Percentiles rank a stretch among this genome's conserved stretches.
These are phyloP conservation scores for Yamadazyma trypodendri DNA, from an alignment of 1,139 yeast genomes.

Conservation along the genomic window DNA sequence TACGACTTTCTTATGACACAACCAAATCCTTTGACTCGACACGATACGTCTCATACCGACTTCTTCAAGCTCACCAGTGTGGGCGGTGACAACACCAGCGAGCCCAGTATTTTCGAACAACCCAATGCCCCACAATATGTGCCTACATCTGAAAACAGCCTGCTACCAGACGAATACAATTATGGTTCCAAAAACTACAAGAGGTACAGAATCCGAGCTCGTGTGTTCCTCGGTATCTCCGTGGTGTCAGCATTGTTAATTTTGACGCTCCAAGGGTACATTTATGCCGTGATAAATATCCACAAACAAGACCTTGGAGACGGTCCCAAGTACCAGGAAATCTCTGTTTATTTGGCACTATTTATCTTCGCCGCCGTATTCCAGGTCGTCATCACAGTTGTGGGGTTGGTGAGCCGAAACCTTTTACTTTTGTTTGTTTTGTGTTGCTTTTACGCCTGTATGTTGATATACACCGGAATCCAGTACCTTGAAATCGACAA, in stretches of 20 bases:
- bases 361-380: conserved; percentile 45
- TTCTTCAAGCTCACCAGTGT: conserved; percentile 1
- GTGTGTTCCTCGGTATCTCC: conserved; percentile 26
- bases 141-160: background rate
- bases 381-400: conserved; percentile 39
- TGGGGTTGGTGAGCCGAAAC: conserved; percentile 45
- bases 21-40: too few species aligned
- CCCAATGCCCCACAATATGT: background rate
- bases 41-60: background rate
- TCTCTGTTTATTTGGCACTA: conserved; percentile 32
- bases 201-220: conserved; percentile 10
- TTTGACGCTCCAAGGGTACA: conserved; percentile 30
- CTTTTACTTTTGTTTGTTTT: conserved; percentile 42
- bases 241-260: conserved; percentile 30
- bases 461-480: conserved; percentile 51
- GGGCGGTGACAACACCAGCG: background rate
- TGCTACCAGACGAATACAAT: too few species aligned
- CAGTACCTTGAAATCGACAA: conserved; percentile 45
- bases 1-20: too few species aligned
- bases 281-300: conserved; percentile 36
- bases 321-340: conserved; percentile 21
- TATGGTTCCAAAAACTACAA: background rate
- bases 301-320: conserved; percentile 23
- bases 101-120: background rate
- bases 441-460: conserved; percentile 45